A percentile compares a stretch with the other conserved stretches of the same genome.
Conservation (phyloP, 2,329 filamentous ascomycete genomes). For the Sclerotinia trifoliorum region DNA sequence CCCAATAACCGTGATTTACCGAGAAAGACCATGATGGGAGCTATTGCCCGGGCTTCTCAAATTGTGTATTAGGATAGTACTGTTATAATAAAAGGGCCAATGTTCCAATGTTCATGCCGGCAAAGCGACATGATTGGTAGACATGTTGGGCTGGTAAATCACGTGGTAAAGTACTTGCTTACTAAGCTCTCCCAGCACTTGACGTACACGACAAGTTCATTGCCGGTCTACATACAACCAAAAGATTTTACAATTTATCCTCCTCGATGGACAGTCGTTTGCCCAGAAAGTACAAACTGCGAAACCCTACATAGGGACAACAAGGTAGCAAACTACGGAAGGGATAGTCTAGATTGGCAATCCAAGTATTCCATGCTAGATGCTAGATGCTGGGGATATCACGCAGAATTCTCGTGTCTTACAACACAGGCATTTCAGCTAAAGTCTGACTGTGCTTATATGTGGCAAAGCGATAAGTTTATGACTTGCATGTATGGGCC, state of each 20-base stretch:
- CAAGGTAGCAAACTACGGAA: too few relatives aligned
- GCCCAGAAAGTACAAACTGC: too few relatives aligned
- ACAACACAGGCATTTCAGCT: not conserved
- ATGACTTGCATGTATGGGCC: not conserved
- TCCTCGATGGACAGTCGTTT: too few relatives aligned
- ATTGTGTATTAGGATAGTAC: not conserved
- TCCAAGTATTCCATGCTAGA: not conserved
- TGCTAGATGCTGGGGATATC: not conserved
- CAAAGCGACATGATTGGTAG: not conserved
- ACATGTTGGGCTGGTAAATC: not conserved
- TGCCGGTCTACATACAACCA: not conserved
- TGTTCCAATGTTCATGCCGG: not conserved
- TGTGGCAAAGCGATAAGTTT: not conserved
- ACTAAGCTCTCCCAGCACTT: not conserved
- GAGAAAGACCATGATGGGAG: not conserved
- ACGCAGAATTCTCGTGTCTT: not conserved
- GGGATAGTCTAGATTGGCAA: not conserved
- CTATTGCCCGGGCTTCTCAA: not conserved
- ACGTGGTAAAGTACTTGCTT: not conserved
- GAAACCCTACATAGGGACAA: too few relatives aligned
- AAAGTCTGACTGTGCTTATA: conserved; percentile 12
- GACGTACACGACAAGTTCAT: too few relatives aligned
- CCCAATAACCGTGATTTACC: not conserved
- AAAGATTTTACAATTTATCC: not conserved
- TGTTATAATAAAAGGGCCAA: not conserved